Evolutionary conservation across 2,329 filamentous ascomycete genomes (phyloP).

Genomic region (Neoarthrinium moseri): DNA sequence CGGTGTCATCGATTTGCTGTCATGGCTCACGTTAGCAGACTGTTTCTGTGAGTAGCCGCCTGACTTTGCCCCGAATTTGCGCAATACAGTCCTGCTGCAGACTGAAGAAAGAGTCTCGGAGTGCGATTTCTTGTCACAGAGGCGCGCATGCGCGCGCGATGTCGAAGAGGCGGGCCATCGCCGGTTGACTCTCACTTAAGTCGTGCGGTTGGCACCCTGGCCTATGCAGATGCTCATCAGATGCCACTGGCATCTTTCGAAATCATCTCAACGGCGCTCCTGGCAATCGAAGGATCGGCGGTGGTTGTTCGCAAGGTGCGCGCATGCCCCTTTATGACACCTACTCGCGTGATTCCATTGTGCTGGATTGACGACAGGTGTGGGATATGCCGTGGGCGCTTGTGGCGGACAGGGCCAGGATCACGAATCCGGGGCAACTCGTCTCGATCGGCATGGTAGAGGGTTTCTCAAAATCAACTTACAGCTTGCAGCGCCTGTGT

Average conservation of each 20-base stretch:
- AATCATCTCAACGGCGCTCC: neutral
- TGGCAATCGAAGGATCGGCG: no score
- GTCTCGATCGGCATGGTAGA: constrained; percentile 12
- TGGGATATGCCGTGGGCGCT: constrained; percentile 1
- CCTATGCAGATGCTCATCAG: no score
- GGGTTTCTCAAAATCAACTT: constrained; percentile 38
- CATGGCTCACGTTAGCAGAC: constrained; percentile 10
- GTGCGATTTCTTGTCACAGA: no score
- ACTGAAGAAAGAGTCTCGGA: no score
- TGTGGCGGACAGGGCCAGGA: constrained; percentile 11
- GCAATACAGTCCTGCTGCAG: no score
- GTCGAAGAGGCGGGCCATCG: no score
- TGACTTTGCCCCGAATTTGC: no score
- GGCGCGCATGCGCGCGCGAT: no score
- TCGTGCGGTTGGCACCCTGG: neutral
- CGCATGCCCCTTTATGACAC: neutral
- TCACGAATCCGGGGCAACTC: constrained; percentile 19
- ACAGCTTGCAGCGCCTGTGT: constrained; percentile 78
- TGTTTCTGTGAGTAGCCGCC: no score
- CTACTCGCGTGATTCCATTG: neutral
- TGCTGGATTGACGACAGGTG: neutral
- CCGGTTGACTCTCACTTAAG: neutral
- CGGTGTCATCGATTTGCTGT: constrained; percentile 96
- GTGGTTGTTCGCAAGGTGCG: no score
- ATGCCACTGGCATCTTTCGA: no score